A percentile compares a stretch with the other conserved stretches of the same genome.
Conservation (phyloP, 1,139 yeast species). For the Groenewaldozyma auringiensis region DNA sequence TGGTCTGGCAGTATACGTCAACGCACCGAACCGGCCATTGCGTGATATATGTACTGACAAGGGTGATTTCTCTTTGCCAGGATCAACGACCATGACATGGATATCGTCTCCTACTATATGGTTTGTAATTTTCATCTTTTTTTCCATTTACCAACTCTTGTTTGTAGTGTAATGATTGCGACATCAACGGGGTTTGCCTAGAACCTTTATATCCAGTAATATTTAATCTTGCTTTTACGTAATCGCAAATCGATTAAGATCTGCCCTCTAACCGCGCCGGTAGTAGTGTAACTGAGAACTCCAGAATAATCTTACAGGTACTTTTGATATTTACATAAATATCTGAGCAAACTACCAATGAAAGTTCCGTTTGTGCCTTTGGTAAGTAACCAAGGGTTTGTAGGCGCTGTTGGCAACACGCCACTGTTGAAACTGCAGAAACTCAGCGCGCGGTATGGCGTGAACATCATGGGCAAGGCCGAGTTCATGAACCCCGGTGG, state of each 20-base stretch:
- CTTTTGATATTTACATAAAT: too few species aligned
- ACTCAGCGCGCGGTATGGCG: constrained; percentile 53
- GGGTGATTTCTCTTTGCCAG: not conserved
- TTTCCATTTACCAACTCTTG: too few species aligned
- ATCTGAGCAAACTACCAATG: constrained; percentile 16
- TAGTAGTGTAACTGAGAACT: too few species aligned
- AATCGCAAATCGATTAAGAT: too few species aligned
- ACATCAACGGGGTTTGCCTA: too few species aligned
- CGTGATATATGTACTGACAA: not conserved
- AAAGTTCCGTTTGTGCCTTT: constrained; percentile 50
- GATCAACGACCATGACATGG: constrained; percentile 1
- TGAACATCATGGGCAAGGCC: constrained; percentile 81
- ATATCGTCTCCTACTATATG: not conserved
- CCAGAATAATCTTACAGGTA: too few species aligned
- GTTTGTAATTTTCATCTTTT: not conserved
- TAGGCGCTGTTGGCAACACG: constrained; percentile 81
- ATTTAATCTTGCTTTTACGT: too few species aligned
- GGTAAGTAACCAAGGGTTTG: constrained; percentile 53
- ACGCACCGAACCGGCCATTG: not conserved
- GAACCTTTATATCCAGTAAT: too few species aligned
- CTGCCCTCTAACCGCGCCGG: too few species aligned
- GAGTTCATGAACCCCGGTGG: constrained; percentile 96
- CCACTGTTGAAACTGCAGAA: constrained; percentile 63
- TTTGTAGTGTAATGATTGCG: too few species aligned
- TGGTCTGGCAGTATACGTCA: constrained; percentile 1